Evolutionary conservation across 176 grass and related monocot genomes (phyloP), one percentile per base, ranked within the genome.

Genomic region (Rhynchospora breviuscula): DNA sequence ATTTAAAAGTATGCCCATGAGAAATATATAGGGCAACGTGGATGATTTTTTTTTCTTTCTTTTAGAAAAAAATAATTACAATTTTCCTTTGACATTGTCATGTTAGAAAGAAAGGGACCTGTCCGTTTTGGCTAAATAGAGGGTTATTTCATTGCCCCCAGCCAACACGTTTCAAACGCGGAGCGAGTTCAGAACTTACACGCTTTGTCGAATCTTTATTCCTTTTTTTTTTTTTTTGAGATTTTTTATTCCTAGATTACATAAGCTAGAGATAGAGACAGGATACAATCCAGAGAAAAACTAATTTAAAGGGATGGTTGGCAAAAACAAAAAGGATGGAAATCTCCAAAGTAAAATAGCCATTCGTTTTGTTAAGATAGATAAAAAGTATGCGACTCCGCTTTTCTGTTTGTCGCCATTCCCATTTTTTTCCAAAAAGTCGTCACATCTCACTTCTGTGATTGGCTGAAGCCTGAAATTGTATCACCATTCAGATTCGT

Each of bases 151-250:
- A 10, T 67, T 29, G 21, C 44, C 17, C 5, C 57, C 14, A 69
- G 13, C 43, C 13, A 18, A 73, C 69, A 73, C 69, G 69, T 73
- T 73, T 73, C 69, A 73, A 48, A 49, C 69, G 68, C 68, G 68
- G 18, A 10, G 68, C 22, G 46, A 12, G 17, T 48, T 22, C 68
- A 47, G 43, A 47, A 17, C 56, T 58, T 10, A 47, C 68, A 45
- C 44, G 35, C 22, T 73, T 47, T 10, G 10, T 22, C 10, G 18
- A 48, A 65, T 12, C 0, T 73, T 6, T 63, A 23, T 62, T 35
- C 33, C 3, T 1, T 35, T 35, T 35, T 35, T 35, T 35, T 35
- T 35, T 35, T 35, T 35, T 35, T 35, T 35, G 1, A 35, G 33
- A 35, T 35, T 22, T 22, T 72, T 72, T 46, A 21, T 49, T 49